Conservation (phyloP, 371 early-diverging fungal species). For the Mortierella sp. region DNA sequence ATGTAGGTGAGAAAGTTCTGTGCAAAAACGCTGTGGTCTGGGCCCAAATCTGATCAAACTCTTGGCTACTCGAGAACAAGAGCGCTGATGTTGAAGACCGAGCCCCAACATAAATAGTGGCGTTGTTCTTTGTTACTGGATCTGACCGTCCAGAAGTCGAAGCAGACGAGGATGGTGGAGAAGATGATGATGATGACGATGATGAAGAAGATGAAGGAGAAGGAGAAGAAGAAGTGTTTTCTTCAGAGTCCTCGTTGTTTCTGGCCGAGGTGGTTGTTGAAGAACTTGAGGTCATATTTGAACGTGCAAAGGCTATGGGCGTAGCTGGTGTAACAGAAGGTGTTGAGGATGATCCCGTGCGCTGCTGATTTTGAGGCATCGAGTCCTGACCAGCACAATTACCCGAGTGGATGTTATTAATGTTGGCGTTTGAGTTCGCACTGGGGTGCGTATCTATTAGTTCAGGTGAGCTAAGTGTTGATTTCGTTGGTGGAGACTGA, state of each 20-base stretch:
- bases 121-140: not conserved
- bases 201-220: conserved; percentile 14
- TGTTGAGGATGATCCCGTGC: not conserved
- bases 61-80: conserved; percentile 37
- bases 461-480: not conserved
- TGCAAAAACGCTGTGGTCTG: conserved; percentile 48
- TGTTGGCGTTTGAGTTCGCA: not conserved
- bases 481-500: not conserved
- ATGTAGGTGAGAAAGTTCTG: conserved; percentile 53
- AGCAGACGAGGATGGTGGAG: conserved; percentile 13
- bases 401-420: not conserved
- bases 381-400: not conserved
- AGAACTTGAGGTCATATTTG: not conserved
- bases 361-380: not conserved
- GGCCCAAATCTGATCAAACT: conserved; percentile 26
- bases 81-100: conserved; percentile 29
- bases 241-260: conserved; percentile 8
- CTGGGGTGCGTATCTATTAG: not conserved
- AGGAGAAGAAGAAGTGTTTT: conserved; percentile 2
- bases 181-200: conserved; percentile 12
- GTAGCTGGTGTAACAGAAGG: conserved; percentile 3
- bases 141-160: conserved; percentile 14
- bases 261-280: conserved; percentile 9
- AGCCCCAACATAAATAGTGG: conserved; percentile 26
- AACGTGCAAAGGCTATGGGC: not conserved